Evolutionary conservation across 2,329 filamentous ascomycete species (phyloP).

Genomic region (Colletotrichum orchidophilum): DNA sequence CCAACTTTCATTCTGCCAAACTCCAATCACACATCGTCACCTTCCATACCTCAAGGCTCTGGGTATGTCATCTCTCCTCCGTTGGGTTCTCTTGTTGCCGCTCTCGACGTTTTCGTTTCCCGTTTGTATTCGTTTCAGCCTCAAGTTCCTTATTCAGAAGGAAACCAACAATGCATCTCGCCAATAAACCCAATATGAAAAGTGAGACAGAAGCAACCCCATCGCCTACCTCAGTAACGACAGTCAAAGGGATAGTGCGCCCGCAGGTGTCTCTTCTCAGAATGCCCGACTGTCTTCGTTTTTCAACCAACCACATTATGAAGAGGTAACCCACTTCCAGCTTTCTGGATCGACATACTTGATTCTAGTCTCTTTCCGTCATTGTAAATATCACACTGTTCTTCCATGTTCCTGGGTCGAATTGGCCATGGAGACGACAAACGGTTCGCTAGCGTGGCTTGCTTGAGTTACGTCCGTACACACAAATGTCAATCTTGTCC

Average conservation of each 20-base stretch:
- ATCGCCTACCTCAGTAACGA: neutral
- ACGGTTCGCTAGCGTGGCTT: neutral
- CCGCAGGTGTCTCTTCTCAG: neutral
- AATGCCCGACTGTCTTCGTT: neutral
- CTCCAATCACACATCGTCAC: neutral
- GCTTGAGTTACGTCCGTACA: slow-evolving; percentile 29
- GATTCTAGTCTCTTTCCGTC: neutral
- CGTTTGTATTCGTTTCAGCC: neutral
- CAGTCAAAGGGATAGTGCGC: neutral
- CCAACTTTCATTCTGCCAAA: neutral
- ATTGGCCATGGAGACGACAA: neutral
- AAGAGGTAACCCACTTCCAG: neutral
- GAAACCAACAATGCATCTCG: neutral
- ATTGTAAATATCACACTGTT: neutral
- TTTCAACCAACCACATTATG: neutral
- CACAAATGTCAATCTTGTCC: neutral
- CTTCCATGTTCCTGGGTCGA: neutral
- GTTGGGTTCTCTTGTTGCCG: neutral
- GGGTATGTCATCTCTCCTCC: neutral
- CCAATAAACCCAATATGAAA: neutral
- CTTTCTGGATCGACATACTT: neutral
- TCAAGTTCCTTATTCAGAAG: neutral
- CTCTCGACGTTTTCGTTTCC: neutral
- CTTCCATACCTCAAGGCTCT: too few species aligned
- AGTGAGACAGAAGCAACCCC: neutral